phyloP scores from a whole-genome alignment of 768 basidiomycete genomes.

The Boletus rufocinnamomeus region DNA sequence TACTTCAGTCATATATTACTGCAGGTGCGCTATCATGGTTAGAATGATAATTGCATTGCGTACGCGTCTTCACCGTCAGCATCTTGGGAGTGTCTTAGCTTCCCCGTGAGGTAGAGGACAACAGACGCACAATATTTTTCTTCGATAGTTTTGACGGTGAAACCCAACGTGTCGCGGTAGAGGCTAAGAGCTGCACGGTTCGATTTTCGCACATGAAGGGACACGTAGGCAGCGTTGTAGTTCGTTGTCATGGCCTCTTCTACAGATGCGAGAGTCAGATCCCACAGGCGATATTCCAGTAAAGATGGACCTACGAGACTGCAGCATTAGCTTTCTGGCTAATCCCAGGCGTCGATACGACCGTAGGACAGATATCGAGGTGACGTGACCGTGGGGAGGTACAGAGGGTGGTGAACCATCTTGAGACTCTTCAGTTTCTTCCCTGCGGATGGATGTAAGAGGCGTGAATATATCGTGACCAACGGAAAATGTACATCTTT shows the following conservation, averaged over 20 bases:
- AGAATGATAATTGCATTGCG: slow-evolving; percentile 77
- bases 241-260: slow-evolving; percentile 90
- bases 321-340: slow-evolving; percentile 92
- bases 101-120: neutral
- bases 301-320: slow-evolving; percentile 68
- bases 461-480: slow-evolving; percentile 1
- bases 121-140: slow-evolving; percentile 83
- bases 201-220: slow-evolving; percentile 92
- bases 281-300: neutral
- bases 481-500: slow-evolving; percentile 70
- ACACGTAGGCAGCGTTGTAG: slow-evolving; percentile 84
- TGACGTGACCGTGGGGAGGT: slow-evolving; percentile 85
- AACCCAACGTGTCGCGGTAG: slow-evolving; percentile 89
- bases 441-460: slow-evolving; percentile 49
- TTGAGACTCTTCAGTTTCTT: slow-evolving; percentile 46
- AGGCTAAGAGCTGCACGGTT: slow-evolving; percentile 89
- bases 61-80: slow-evolving; percentile 96
- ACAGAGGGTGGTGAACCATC: slow-evolving; percentile 52
- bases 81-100: slow-evolving; percentile 48
- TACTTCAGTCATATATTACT: slow-evolving; percentile 7
- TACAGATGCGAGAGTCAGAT: slow-evolving; percentile 33
- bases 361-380: slow-evolving; percentile 92
- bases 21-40: slow-evolving; percentile 23
- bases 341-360: slow-evolving; percentile 89
- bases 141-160: slow-evolving; percentile 83